A percentile compares a stretch with the other conserved stretches of the same genome.
Conservation (phyloP, 2,329 filamentous ascomycete genomes). For the Ustilaginoidea virens region DNA sequence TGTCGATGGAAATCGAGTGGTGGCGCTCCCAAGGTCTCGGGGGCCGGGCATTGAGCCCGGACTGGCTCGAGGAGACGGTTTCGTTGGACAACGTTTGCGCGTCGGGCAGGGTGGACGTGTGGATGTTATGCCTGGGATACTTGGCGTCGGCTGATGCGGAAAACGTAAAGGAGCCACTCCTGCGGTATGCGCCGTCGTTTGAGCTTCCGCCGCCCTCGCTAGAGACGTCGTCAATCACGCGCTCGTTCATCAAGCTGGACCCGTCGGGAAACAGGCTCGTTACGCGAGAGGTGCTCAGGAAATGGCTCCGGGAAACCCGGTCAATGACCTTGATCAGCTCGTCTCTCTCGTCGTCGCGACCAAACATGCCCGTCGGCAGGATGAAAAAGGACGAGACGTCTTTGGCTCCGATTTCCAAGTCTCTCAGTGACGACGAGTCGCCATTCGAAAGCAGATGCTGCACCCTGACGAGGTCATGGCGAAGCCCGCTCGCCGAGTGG, state of each 20-base stretch:
- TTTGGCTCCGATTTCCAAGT: conserved; percentile 64
- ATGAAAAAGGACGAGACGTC: conserved; percentile 91
- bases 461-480: conserved; percentile 62
- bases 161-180: conserved; percentile 33
- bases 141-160: conserved; percentile 26
- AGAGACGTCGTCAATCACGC: conserved; percentile 35
- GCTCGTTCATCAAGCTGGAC: conserved; percentile 37
- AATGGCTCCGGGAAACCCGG: conserved; percentile 53
- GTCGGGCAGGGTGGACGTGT: conserved; percentile 26
- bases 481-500: conserved; percentile 74
- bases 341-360: conserved; percentile 56
- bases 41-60: conserved; percentile 20
- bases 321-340: conserved; percentile 62
- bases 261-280: conserved; percentile 34
- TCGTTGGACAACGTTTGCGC: conserved; percentile 26
- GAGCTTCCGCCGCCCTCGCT: conserved; percentile 44
- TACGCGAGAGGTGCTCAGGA: conserved; percentile 25
- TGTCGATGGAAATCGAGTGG: conserved; percentile 33
- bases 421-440: conserved; percentile 52
- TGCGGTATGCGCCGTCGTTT: conserved; percentile 31
- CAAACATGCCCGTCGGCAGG: conserved; percentile 68
- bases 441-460: conserved; percentile 62
- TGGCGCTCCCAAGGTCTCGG: conserved; percentile 36
- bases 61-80: conserved; percentile 30
- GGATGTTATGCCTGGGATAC: conserved; percentile 20